phyloP scores from a whole-genome alignment of 345 rosid species.

The Rhodomyrtus tomentosa region DNA sequence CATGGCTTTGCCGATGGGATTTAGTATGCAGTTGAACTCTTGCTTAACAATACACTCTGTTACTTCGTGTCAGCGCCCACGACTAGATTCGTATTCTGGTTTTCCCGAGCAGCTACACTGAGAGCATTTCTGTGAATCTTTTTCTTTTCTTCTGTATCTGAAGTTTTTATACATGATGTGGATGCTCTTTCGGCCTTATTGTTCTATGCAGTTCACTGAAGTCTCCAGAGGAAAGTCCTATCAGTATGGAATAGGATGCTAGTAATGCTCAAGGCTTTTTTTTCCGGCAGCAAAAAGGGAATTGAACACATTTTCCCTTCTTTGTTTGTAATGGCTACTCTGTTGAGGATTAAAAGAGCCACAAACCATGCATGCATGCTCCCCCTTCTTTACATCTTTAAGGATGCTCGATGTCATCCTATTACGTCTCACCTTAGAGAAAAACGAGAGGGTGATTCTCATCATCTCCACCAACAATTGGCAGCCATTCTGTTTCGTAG shows the following conservation, averaged over 20 bases:
- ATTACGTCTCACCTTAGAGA: neutral
- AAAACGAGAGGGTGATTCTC: neutral
- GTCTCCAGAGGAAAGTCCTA: neutral
- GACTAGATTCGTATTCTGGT: neutral
- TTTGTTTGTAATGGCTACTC: neutral
- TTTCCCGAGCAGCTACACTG: neutral
- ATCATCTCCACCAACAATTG: neutral
- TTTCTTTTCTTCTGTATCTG: neutral
- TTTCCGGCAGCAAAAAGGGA: neutral
- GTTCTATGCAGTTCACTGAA: neutral
- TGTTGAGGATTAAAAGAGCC: neutral
- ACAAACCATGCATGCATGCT: neutral
- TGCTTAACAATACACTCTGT: neutral
- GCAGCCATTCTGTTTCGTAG: neutral
- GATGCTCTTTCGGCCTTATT: neutral
- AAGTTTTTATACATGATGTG: neutral
- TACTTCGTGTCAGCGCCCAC: neutral
- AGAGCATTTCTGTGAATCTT: neutral
- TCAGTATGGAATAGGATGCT: neutral
- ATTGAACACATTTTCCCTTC: neutral
- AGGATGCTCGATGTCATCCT: neutral
- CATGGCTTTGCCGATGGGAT: neutral
- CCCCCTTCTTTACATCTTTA: neutral
- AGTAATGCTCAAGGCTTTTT: neutral
- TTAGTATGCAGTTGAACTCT: neutral